These are phyloP conservation scores for Ichthyophthirius multifiliis DNA, from an alignment of 169 alveolate genomes.

Conservation along the genomic window DNA sequence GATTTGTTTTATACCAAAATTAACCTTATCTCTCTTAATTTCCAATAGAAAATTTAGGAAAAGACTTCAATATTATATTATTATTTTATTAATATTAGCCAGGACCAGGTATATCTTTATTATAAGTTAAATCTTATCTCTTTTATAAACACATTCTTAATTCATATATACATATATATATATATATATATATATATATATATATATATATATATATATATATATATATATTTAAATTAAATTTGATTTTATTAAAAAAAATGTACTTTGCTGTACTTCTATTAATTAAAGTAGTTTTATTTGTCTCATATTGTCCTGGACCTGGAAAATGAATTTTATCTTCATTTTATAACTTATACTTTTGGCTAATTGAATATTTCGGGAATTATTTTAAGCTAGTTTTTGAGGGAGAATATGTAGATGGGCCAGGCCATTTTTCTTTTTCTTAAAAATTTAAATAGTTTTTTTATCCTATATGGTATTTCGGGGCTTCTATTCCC, in stretches of 20 bases:
- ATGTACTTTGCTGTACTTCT: not conserved
- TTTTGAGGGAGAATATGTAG: too few relatives aligned
- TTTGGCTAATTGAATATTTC: too few relatives aligned
- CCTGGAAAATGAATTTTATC: not conserved
- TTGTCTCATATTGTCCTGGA: not conserved
- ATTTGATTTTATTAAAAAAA: not conserved
- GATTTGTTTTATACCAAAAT: not conserved
- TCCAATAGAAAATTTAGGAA: not conserved
- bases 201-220: too few relatives aligned
- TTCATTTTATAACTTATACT: too few relatives aligned
- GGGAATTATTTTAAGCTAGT: too few relatives aligned
- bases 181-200: too few relatives aligned
- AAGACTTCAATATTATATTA: not conserved
- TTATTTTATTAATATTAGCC: too few relatives aligned
- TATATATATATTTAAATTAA: too few relatives aligned
- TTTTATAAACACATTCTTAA: not conserved
- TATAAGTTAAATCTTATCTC: not conserved
- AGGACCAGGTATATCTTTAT: conserved; percentile 3
- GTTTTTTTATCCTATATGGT: too few relatives aligned
- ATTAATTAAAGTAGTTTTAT: not conserved
- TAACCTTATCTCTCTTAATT: not conserved
- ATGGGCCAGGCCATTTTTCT: too few relatives aligned
- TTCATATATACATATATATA: not conserved
- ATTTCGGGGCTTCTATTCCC: too few relatives aligned
- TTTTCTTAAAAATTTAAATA: too few relatives aligned